Conservation (phyloP, 257 asterid genomes). For the Salvia splendens region DNA sequence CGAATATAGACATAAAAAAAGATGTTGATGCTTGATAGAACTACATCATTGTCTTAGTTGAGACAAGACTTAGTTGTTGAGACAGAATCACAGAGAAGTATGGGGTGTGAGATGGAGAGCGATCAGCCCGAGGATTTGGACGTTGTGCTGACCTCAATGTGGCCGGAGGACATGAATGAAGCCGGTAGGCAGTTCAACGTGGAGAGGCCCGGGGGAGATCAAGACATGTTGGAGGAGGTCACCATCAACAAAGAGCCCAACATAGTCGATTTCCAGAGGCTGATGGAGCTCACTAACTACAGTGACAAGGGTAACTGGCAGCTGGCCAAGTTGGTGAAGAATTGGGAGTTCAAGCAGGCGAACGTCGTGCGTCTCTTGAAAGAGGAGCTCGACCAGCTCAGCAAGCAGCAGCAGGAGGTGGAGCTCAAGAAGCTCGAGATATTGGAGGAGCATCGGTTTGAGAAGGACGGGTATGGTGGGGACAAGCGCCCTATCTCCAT, state of each 20-base stretch:
- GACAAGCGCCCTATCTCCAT: slow-evolving; percentile 81
- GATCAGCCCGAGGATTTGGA: slow-evolving; percentile 77
- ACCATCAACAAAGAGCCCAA: slow-evolving; percentile 66
- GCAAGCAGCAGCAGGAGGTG: slow-evolving; percentile 78
- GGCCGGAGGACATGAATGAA: slow-evolving; percentile 92
- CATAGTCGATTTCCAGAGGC: slow-evolving; percentile 71
- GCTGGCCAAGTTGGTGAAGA: slow-evolving; percentile 66
- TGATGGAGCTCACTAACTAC: slow-evolving; percentile 68
- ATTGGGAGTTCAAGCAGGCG: slow-evolving; percentile 83
- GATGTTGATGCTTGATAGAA: not conserved
- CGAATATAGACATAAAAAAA: not conserved
- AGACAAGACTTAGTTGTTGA: not conserved
- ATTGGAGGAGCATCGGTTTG: slow-evolving; percentile 78
- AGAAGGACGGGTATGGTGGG: slow-evolving; percentile 67
- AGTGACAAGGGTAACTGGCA: slow-evolving; percentile 90
- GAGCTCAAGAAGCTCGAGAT: slow-evolving; percentile 91
- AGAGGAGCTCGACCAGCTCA: slow-evolving; percentile 83
- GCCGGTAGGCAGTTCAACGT: slow-evolving; percentile 81
- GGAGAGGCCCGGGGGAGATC: slow-evolving; percentile 72
- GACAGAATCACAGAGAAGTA: slow-evolving; percentile 6
- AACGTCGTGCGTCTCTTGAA: slow-evolving; percentile 74
- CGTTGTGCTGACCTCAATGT: slow-evolving; percentile 83
- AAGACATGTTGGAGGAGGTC: slow-evolving; percentile 82
- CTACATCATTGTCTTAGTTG: slow-evolving; percentile 9
- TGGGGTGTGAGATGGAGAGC: slow-evolving; percentile 69